These are phyloP conservation scores for Beauveria pseudobassiana DNA, from an alignment of 2,329 filamentous ascomycete genomes.

Conservation along the genomic window DNA sequence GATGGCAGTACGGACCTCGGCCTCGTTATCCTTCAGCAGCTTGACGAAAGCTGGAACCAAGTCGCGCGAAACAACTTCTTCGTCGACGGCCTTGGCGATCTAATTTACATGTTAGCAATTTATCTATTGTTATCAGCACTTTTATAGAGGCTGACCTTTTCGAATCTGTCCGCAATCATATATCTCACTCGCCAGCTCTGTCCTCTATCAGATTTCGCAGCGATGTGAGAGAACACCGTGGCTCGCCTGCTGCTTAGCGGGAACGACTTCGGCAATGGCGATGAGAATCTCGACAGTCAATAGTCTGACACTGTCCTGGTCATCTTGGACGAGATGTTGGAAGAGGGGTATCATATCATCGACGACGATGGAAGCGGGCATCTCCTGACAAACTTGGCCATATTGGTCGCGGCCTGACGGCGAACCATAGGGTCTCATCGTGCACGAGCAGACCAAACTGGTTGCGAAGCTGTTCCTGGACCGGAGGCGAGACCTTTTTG, in stretches of 20 bases:
- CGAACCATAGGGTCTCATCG: constrained; percentile 98
- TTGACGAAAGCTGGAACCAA: constrained; percentile 96
- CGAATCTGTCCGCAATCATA: constrained; percentile 98
- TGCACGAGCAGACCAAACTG: constrained; percentile 91
- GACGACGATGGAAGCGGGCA: constrained; percentile 84
- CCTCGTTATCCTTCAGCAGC: constrained; percentile 94
- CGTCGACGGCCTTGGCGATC: constrained; percentile 97
- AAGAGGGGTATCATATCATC: constrained; percentile 99
- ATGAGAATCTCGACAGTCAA: constrained; percentile 95
- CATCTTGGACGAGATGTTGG: constrained; percentile 90
- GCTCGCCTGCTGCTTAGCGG: constrained; percentile 95
- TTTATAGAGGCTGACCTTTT: constrained; percentile 58
- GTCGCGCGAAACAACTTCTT: constrained; percentile 90
- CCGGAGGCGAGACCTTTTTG: constrained; percentile 76
- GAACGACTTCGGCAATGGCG: constrained; percentile 91
- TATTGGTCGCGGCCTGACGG: constrained; percentile 90
- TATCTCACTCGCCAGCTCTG: constrained; percentile 98
- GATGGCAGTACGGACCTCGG: constrained; percentile 93
- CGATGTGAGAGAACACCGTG: constrained; percentile 88
- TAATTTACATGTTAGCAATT: constrained; percentile 27
- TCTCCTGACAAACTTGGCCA: constrained; percentile 98
- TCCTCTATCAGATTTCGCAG: constrained; percentile 93
- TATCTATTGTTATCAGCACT: neutral
- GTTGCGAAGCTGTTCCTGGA: constrained; percentile 85
- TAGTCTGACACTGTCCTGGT: constrained; percentile 94